Conservation (phyloP, 2,329 filamentous ascomycete genomes). For the Penicillium aurantiogriseum region DNA sequence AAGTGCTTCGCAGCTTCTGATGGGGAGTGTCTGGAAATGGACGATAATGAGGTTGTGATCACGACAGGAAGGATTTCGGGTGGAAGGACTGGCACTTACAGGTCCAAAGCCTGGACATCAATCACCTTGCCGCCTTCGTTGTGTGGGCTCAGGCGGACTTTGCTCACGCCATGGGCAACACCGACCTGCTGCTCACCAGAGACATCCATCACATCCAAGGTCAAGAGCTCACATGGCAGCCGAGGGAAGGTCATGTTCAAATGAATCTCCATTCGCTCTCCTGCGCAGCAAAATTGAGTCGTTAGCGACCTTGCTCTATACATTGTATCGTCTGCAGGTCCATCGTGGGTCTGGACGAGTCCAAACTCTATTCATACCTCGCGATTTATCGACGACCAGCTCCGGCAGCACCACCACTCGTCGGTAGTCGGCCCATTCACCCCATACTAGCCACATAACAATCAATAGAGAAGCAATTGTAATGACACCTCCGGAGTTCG, state of each 20-base stretch:
- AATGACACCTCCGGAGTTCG: slow-evolving; percentile 90
- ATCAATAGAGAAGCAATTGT: slow-evolving; percentile 87
- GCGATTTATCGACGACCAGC: slow-evolving; percentile 91
- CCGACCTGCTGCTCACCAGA: slow-evolving; percentile 95
- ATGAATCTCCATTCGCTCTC: slow-evolving; percentile 98
- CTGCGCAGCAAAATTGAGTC: slow-evolving; percentile 43
- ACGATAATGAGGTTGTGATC: slow-evolving; percentile 5
- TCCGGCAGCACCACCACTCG: slow-evolving; percentile 84
- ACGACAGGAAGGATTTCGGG: not conserved
- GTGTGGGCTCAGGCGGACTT: slow-evolving; percentile 74
- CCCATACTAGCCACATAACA: slow-evolving; percentile 84
- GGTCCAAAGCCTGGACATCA: slow-evolving; percentile 64
- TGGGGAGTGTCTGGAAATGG: slow-evolving; percentile 57
- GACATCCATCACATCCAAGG: slow-evolving; percentile 98
- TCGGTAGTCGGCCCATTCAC: slow-evolving; percentile 94
- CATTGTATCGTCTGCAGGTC: not conserved
- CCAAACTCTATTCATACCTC: slow-evolving; percentile 58
- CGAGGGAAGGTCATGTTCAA: slow-evolving; percentile 94
- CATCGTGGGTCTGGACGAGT: not conserved
- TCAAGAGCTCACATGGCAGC: slow-evolving; percentile 91
- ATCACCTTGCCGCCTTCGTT: slow-evolving; percentile 74
- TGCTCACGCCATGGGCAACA: slow-evolving; percentile 87
- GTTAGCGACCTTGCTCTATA: slow-evolving; percentile 14
- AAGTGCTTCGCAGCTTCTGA: slow-evolving; percentile 73
- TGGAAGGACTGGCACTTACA: slow-evolving; percentile 52